Conservation (phyloP, 23 red algal genomes). For the Gracilaria vermiculophylla region DNA sequence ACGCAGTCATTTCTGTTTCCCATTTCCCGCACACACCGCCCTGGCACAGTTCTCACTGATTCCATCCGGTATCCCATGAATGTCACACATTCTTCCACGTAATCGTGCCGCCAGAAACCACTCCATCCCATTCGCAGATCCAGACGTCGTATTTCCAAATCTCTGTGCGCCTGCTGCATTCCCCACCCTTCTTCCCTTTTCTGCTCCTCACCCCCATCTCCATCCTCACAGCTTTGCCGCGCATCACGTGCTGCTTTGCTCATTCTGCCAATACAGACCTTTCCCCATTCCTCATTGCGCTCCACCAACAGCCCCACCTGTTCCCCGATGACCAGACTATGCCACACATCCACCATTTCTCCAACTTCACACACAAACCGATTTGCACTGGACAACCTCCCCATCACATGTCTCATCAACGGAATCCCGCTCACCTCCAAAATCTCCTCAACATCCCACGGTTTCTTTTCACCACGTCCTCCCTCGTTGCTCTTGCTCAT, state of each 20-base stretch:
- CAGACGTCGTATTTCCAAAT: not conserved
- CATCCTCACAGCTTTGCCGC: too few relatives aligned
- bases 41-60: not conserved
- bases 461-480: not conserved
- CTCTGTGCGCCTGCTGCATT: not conserved
- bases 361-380: not conserved
- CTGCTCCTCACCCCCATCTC: not conserved
- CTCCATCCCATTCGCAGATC: too few relatives aligned
- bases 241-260: too few relatives aligned
- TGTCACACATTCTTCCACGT: conserved; percentile 9
- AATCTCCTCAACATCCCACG: not conserved
- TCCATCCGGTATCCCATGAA: conserved; percentile 66
- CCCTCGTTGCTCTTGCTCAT: too few relatives aligned
- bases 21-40: not conserved
- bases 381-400: not conserved
- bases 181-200: not conserved
- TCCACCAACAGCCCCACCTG: not conserved
- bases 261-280: not conserved
- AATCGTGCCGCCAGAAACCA: too few relatives aligned
- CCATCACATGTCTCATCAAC: too few relatives aligned
- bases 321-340: not conserved
- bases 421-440: too few relatives aligned
- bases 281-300: not conserved
- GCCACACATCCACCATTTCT: conserved; percentile 45
- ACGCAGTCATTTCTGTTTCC: too few relatives aligned